A percentile compares a stretch with the other conserved stretches of the same genome.
These are phyloP conservation scores for Escovopsis sp. DNA, from an alignment of 2,329 filamentous ascomycete genomes.

Conservation along the genomic window DNA sequence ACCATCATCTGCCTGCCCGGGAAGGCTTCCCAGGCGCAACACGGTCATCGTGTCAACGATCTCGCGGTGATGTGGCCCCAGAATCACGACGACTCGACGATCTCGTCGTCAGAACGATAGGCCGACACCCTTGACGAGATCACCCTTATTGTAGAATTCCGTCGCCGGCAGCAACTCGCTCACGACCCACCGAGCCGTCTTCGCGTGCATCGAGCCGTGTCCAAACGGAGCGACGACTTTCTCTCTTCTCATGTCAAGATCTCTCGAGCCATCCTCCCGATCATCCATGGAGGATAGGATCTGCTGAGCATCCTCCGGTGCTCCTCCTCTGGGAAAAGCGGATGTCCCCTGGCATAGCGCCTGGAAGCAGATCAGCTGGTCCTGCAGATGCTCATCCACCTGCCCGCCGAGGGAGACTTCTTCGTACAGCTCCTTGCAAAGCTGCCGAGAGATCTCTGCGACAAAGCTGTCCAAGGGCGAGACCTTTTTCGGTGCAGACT, in stretches of 20 bases:
- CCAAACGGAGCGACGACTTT: constrained; percentile 36
- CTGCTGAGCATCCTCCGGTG: constrained; percentile 4
- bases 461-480: constrained; percentile 15
- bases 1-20: too few relatives aligned
- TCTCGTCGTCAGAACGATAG: constrained; percentile 7
- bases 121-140: constrained; percentile 31
- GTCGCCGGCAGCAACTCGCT: constrained; percentile 32
- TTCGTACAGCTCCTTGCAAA: constrained; percentile 28
- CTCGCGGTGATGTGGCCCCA: too few relatives aligned
- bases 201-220: constrained; percentile 38
- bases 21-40: too few relatives aligned
- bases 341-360: constrained; percentile 38
- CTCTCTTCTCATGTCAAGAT: constrained; percentile 24
- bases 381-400: constrained; percentile 43
- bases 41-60: too few relatives aligned
- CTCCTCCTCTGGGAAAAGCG: constrained; percentile 23
- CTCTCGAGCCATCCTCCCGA: constrained; percentile 15
- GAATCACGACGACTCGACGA: too few relatives aligned
- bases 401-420: constrained; percentile 30
- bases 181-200: constrained; percentile 45
- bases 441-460: constrained; percentile 26
- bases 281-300: constrained; percentile 4
- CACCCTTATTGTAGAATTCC: constrained; percentile 35
- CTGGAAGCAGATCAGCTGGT: constrained; percentile 46
- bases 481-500: constrained; percentile 25